Base-by-base conservation (phyloP, 2,329 filamentous ascomycete genomes). In the Blumeria graminis region DNA sequence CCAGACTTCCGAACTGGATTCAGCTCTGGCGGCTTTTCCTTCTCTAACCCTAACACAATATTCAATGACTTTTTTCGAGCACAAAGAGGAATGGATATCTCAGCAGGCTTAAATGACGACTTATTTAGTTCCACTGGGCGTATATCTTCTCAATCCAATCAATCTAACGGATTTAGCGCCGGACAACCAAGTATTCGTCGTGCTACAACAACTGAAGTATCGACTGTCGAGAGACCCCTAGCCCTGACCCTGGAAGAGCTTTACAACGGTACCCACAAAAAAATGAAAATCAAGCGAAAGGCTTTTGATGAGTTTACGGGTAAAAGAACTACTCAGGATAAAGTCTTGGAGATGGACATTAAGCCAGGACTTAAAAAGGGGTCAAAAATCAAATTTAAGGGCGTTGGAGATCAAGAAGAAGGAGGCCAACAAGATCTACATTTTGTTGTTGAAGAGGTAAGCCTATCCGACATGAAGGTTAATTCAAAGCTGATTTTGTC, bases 271-370 rank as follows among this genome's bases (percentile, higher is more conserved):
- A 80, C 81, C 38, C 87, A 84, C 53, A 98, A 98, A 78, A 95
- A 94, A 76, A 87, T 98, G 76, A 94, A 92, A 72, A 94, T 96
- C 61, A 95, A 94, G 74, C 80, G 90, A 65, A 96, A 96, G 78
- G 88, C 84, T 16, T 96, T 86, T 68, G 92, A 98, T 68, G 74
- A 72, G 41, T 71, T 81, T 18, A 81, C 76, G 0, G 87, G 87
- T 57, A 94, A 94, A 73, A 81, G 88, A 63, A 86, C 79, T 46
- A 84, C 82, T 3, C 85, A 89, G 59, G 92, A 98, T 64, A 85
- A 89, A 65, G 86, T 95, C 16, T 72, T 98, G 34, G 88, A 94
- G 66, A 90, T 96, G 55, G 87, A 88, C 51, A 94, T 98, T 71
- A 96, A 95, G 72, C 82, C 87, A 6, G 92, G 92, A 58, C 72